phyloP scores from a whole-genome alignment of 2,329 filamentous ascomycete species.

The Colletotrichum simmondsii region DNA sequence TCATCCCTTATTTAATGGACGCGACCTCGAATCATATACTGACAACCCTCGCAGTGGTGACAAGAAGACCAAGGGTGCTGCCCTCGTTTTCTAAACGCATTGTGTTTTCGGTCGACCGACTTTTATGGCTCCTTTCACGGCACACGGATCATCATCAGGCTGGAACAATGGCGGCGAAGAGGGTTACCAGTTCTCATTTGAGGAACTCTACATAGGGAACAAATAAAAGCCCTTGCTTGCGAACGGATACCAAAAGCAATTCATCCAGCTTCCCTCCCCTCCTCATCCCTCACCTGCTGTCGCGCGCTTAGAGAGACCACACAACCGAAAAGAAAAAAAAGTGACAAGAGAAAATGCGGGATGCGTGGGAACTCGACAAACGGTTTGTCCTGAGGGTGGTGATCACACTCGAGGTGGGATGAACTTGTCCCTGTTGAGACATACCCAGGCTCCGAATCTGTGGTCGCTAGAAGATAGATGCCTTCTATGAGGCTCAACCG shows the following conservation, averaged over 20 bases:
- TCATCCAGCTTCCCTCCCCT: conserved; percentile 3
- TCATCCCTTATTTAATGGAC: conserved; percentile 3
- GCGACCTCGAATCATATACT: neutral
- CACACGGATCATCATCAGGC: conserved; percentile 38
- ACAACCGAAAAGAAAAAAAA: conserved; percentile 10
- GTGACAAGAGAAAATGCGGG: conserved; percentile 25
- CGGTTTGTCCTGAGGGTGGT: conserved; percentile 29
- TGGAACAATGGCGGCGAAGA: conserved; percentile 61
- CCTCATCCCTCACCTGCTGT: conserved; percentile 8
- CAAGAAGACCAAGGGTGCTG: conserved; percentile 99
- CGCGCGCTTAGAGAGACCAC: conserved; percentile 12
- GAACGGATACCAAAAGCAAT: conserved; percentile 34
- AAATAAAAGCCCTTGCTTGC: conserved; percentile 46
- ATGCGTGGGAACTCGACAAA: neutral
- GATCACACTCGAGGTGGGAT: conserved; percentile 26
- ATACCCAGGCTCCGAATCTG: neutral
- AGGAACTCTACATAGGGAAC: conserved; percentile 57
- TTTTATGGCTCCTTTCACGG: conserved; percentile 39
- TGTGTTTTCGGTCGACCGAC: conserved; percentile 44
- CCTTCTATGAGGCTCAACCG: conserved; percentile 29
- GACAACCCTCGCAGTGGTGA: conserved; percentile 78
- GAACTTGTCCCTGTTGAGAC: conserved; percentile 1
- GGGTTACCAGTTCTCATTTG: conserved; percentile 57
- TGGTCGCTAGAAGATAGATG: conserved; percentile 28
- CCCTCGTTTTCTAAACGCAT: conserved; percentile 95